These are phyloP conservation scores for Daldinia concentrica DNA, from an alignment of 495 filamentous ascomycete species.

Conservation along the genomic window DNA sequence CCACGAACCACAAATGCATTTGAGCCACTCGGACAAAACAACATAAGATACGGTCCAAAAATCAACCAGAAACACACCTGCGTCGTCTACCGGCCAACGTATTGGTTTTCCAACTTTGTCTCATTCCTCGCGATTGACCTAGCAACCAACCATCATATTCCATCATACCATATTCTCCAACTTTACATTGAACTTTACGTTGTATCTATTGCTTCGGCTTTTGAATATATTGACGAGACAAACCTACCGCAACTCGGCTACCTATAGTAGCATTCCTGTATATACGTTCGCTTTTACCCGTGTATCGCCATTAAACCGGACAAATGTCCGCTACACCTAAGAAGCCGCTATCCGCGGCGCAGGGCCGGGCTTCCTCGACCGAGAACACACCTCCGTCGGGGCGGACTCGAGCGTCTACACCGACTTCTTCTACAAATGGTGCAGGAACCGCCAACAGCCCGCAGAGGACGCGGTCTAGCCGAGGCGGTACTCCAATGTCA, in stretches of 20 bases:
- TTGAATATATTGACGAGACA: constrained; percentile 22
- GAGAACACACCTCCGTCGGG: constrained; percentile 40
- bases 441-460: constrained; percentile 43
- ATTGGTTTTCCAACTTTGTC: constrained; percentile 11
- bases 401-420: constrained; percentile 49
- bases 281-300: constrained; percentile 25
- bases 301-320: constrained; percentile 1
- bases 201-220: constrained; percentile 18
- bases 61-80: constrained; percentile 9
- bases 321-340: constrained; percentile 54
- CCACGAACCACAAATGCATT: neutral
- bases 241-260: constrained; percentile 8
- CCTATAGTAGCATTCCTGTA: constrained; percentile 28
- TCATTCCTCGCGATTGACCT: constrained; percentile 30
- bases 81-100: constrained; percentile 26
- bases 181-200: constrained; percentile 6
- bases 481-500: constrained; percentile 69
- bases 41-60: constrained; percentile 9
- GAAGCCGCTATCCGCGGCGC: constrained; percentile 54
- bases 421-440: constrained; percentile 47
- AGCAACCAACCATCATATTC: constrained; percentile 29
- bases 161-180: constrained; percentile 12
- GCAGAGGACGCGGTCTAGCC: constrained; percentile 60
- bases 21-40: constrained; percentile 9
- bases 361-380: constrained; percentile 49